Percentiles rank a stretch among this genome's conserved stretches.
Evolutionary conservation across 2,329 filamentous ascomycete genomes (phyloP).

Genomic region (Lecanosticta acicola): DNA sequence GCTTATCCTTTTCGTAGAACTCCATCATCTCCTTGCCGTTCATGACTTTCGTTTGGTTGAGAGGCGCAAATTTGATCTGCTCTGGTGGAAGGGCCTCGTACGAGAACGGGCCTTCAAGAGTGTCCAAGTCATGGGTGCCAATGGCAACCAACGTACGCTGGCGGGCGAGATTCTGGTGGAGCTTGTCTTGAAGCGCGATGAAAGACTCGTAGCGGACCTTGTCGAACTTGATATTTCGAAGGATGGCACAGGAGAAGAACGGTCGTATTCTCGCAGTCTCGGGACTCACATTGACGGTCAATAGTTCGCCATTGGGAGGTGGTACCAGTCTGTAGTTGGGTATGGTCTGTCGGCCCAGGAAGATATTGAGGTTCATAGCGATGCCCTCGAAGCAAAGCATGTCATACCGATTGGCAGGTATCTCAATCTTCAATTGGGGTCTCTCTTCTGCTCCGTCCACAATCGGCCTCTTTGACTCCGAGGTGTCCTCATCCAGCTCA

Average conservation of each 20-base stretch:
- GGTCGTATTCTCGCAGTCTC: conserved; percentile 74
- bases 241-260: conserved; percentile 80
- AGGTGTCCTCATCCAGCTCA: conserved; percentile 93
- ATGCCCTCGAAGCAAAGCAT: conserved; percentile 98
- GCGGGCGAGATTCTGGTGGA: conserved; percentile 91
- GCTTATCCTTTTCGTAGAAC: conserved; percentile 90
- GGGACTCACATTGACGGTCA: conserved; percentile 66
- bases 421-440: conserved; percentile 94
- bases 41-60: conserved; percentile 90
- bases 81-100: conserved; percentile 91
- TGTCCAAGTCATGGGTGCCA: conserved; percentile 94
- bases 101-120: conserved; percentile 87
- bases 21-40: conserved; percentile 82
- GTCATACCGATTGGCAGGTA: conserved; percentile 84
- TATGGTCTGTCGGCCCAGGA: conserved; percentile 67
- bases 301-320: conserved; percentile 65
- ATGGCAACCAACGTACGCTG: conserved; percentile 94
- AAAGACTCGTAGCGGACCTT: conserved; percentile 91
- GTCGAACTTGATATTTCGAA: conserved; percentile 87
- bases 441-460: conserved; percentile 77
- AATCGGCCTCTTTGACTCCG: conserved; percentile 65
- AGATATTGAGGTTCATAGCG: conserved; percentile 90
- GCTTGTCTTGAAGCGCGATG: conserved; percentile 95
- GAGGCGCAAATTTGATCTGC: conserved; percentile 81
- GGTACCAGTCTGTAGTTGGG: conserved; percentile 75